Evolutionary conservation across 306 rosid genomes (phyloP).

Genomic region (Acacia acuminata): DNA sequence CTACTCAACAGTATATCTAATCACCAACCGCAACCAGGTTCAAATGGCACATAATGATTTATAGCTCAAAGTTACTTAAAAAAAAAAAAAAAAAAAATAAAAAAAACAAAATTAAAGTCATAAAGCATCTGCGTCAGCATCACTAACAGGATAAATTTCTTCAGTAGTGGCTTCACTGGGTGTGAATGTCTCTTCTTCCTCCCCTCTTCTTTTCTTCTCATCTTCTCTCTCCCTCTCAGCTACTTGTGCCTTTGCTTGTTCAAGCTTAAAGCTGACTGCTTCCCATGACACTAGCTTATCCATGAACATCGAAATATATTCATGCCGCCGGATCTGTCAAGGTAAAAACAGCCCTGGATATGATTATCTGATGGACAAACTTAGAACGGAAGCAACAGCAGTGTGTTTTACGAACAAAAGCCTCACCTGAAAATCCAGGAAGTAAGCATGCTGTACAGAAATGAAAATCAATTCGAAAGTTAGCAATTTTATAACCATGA

Average conservation of each 20-base stretch:
- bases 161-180: conserved; percentile 19
- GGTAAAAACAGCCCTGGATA: conserved; percentile 24
- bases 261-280: conserved; percentile 65
- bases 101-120: conserved; percentile 19
- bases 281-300: conserved; percentile 93
- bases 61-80: neutral
- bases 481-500: conserved; percentile 29
- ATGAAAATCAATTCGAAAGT: conserved; percentile 26
- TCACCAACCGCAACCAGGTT: neutral
- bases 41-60: conserved; percentile 15
- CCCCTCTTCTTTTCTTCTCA: conserved; percentile 43
- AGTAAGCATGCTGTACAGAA: conserved; percentile 87
- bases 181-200: conserved; percentile 34
- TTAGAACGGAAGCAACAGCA: neutral
- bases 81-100: neutral
- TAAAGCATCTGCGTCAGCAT: conserved; percentile 40
- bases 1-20: conserved; percentile 9
- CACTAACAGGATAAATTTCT: conserved; percentile 46
- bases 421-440: conserved; percentile 86
- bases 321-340: conserved; percentile 60
- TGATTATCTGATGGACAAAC: conserved; percentile 20
- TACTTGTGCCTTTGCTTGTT: conserved; percentile 64
- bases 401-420: conserved; percentile 14
- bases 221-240: conserved; percentile 53
- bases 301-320: conserved; percentile 68